A percentile compares a stretch with the other conserved stretches of the same genome.
These are phyloP conservation scores for Aspergillus pseudoglaucus DNA, from an alignment of 2,329 filamentous ascomycete species.

Conservation along the genomic window DNA sequence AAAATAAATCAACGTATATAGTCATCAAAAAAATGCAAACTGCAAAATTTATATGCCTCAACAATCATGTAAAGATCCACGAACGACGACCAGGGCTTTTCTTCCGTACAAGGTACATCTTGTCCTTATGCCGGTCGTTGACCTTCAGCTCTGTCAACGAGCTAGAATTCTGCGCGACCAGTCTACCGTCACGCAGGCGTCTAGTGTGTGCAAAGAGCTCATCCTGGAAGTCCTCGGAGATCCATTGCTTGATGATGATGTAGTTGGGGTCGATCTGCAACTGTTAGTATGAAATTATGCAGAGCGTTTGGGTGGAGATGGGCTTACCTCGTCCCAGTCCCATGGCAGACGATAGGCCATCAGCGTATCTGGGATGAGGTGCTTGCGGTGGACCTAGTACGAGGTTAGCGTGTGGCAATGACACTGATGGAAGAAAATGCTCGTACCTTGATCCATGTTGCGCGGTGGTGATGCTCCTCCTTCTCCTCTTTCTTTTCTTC, in stretches of 20 bases:
- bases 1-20: conserved; percentile 2
- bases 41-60: background rate
- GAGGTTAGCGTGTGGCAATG: background rate
- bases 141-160: conserved; percentile 36
- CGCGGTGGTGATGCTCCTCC: conserved; percentile 21
- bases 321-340: conserved; percentile 42
- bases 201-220: conserved; percentile 66
- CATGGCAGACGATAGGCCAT: conserved; percentile 41
- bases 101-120: conserved; percentile 41
- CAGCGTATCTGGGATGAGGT: conserved; percentile 41
- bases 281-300: conserved; percentile 1
- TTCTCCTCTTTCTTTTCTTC: conserved; percentile 23
- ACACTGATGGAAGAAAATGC: background rate
- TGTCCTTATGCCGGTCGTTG: conserved; percentile 38
- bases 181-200: conserved; percentile 51
- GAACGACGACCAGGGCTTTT: conserved; percentile 32
- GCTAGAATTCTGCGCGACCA: conserved; percentile 29
- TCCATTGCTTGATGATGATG: conserved; percentile 66
- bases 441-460: conserved; percentile 41
- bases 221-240: conserved; percentile 65
- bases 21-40: background rate
- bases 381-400: conserved; percentile 38
- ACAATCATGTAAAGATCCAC: conserved; percentile 29
- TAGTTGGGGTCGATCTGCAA: conserved; percentile 56
- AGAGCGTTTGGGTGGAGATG: background rate